Conservation (phyloP, 129 eudicot genomes). For the sunflower (Helianthus annuus) region HanXRQr2.0-SUNRISE NC_035446.2:117649507-117650006, state of each 20-base stretch:
- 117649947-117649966: background rate
- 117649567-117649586: too few species aligned
- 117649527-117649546: too few species aligned
- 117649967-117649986: conserved; percentile 19
- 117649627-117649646: too few species aligned
- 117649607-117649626: too few species aligned
- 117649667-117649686: too few species aligned
- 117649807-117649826: conserved; percentile 21
- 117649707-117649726: too few species aligned
- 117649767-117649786: conserved; percentile 1
- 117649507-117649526: too few species aligned
- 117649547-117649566: too few species aligned
- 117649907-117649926: conserved; percentile 32
- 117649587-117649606: too few species aligned
- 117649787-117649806: background rate
- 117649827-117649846: conserved; percentile 31
- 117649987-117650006: conserved; percentile 11
- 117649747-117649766: background rate
- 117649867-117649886: conserved; percentile 26
- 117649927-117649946: conserved; percentile 42
- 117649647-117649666: too few species aligned
- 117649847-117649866: conserved; percentile 25
- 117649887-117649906: conserved; percentile 16
- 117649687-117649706: too few species aligned
- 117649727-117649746: too few species aligned